Evolutionary conservation across 352 stramenopile species (phyloP).

Genomic region (Phytopythium mirpurense): DNA sequence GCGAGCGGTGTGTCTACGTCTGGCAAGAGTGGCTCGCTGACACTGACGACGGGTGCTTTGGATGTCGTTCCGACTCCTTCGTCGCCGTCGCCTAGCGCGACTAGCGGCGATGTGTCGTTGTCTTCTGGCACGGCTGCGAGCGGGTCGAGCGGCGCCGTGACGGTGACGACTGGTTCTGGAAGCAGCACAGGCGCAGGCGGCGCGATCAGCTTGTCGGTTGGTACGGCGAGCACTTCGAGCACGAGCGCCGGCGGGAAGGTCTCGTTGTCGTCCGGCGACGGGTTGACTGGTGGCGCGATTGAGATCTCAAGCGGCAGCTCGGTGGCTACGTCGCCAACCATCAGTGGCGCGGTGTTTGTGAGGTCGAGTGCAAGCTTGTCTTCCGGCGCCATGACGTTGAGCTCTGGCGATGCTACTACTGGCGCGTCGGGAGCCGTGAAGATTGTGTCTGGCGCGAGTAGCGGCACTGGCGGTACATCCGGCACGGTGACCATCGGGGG

Average conservation of each 20-base stretch:
- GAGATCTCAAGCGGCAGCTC: too few species aligned
- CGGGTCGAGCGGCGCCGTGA: conserved; percentile 18
- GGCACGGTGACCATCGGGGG: conserved; percentile 6
- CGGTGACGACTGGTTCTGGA: conserved; percentile 17
- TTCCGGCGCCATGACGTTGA: background rate
- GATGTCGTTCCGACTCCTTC: background rate
- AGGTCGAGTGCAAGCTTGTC: too few species aligned
- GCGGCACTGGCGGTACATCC: conserved; percentile 2
- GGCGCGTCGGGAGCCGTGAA: conserved; percentile 7
- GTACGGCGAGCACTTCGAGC: too few species aligned
- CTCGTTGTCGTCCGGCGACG: too few species aligned
- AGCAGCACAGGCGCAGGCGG: too few species aligned
- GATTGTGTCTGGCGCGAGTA: conserved; percentile 4
- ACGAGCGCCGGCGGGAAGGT: too few species aligned
- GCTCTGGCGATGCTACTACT: background rate
- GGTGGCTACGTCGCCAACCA: too few species aligned
- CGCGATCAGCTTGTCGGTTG: too few species aligned
- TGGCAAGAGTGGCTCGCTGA: conserved; percentile 12
- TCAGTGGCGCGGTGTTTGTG: too few species aligned
- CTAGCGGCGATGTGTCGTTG: conserved; percentile 25
- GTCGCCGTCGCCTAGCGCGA: conserved; percentile 6
- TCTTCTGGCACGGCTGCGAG: conserved; percentile 18
- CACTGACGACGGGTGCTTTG: conserved; percentile 15
- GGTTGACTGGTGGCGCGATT: too few species aligned
- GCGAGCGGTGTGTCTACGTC: conserved; percentile 14